phyloP scores from a whole-genome alignment of 2,329 filamentous ascomycete genomes.

The Nectriaceae sp. region DNA sequence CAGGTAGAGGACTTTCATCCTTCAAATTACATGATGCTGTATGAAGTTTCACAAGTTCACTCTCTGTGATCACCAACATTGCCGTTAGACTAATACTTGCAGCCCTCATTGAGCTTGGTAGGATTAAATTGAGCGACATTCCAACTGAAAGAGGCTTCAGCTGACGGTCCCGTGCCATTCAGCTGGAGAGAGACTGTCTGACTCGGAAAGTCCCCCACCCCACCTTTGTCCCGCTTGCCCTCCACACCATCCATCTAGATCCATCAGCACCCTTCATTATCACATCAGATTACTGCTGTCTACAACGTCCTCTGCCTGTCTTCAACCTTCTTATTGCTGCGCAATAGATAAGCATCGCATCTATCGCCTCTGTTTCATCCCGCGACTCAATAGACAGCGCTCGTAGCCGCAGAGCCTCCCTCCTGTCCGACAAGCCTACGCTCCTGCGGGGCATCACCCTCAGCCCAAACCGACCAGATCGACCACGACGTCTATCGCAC shows the following conservation, averaged over 20 bases:
- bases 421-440: slow-evolving; percentile 1
- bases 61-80: too few relatives aligned
- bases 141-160: too few relatives aligned
- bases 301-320: neutral
- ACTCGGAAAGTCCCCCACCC: neutral
- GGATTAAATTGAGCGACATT: too few relatives aligned
- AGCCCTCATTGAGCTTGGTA: too few relatives aligned
- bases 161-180: neutral
- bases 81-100: too few relatives aligned
- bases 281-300: neutral
- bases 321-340: neutral
- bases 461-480: neutral
- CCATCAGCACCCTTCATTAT: neutral
- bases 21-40: too few relatives aligned
- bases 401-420: neutral
- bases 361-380: neutral
- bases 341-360: neutral
- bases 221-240: neutral
- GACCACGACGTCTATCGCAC: neutral
- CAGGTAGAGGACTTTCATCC: too few relatives aligned
- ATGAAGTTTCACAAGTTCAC: too few relatives aligned
- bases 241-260: neutral
- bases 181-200: neutral
- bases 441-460: slow-evolving; percentile 12
- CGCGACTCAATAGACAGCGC: neutral